Conservation (phyloP, 805 yeast genomes). For the Kluyveromyces lactis region DNA sequence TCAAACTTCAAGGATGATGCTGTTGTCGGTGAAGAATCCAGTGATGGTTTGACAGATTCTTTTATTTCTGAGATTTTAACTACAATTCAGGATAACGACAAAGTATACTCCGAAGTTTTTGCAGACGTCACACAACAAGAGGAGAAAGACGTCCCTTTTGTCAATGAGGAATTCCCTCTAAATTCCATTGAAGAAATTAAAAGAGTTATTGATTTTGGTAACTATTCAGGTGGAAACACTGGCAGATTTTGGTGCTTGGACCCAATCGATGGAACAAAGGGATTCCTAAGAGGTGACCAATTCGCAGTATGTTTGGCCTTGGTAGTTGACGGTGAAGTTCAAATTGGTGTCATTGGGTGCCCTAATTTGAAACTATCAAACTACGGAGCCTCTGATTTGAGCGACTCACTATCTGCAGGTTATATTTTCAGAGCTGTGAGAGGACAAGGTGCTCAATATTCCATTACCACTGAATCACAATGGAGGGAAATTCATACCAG, state of each 20-base stretch:
- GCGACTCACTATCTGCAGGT: conserved; percentile 25
- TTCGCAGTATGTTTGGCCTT: conserved; percentile 93
- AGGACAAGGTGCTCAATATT: conserved; percentile 29
- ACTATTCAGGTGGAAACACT: conserved; percentile 63
- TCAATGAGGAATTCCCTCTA: conserved; percentile 27
- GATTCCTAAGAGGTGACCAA: conserved; percentile 92
- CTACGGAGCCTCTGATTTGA: conserved; percentile 31
- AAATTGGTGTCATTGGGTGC: conserved; percentile 91
- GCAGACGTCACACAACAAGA: conserved; percentile 16
- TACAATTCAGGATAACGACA: conserved; percentile 49
- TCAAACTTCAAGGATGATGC: conserved; percentile 75
- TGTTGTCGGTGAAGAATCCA: conserved; percentile 92
- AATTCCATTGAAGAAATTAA: conserved; percentile 41
- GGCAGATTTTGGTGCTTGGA: conserved; percentile 96
- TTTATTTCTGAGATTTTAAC: conserved; percentile 43
- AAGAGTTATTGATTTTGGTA: conserved; percentile 69
- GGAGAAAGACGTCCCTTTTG: conserved; percentile 8
- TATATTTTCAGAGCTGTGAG: conserved; percentile 28
- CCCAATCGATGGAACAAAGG: conserved; percentile 97
- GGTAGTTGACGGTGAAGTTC: conserved; percentile 76
- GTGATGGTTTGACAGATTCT: conserved; percentile 53
- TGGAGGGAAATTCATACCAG: conserved; percentile 53
- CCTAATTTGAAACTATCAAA: conserved; percentile 60
- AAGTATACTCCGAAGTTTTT: conserved; percentile 30
- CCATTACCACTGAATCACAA: conserved; percentile 25